Evolutionary conservation across 768 basidiomycete genomes (phyloP), one percentile per base, ranked within the genome.

Genomic region (Auricularia auricula-judae): DNA sequence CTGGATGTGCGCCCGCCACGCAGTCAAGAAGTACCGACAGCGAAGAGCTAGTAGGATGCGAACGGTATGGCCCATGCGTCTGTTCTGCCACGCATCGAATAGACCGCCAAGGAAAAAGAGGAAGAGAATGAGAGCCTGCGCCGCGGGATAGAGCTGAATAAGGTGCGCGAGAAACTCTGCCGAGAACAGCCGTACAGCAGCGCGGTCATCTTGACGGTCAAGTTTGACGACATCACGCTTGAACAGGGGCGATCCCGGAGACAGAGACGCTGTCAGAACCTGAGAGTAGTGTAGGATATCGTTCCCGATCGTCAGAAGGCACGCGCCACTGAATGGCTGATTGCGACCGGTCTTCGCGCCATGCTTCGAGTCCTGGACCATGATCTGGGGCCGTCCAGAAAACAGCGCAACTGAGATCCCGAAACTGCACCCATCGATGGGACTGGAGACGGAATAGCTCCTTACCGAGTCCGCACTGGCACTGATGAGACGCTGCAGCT

Each of bases 151-250:
- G 14, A 71, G 61, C 0, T 73, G 59, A 3, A 64, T 56, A 10
- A 74, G 34, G 16, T 63, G 75, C 10, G 73, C 36, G 1, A 81
- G 69, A 0, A 70, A 67, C 3, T 66, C 65, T 0, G 76, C 75
- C 3, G 76, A 79, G 64, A 81, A 79, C 0, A 81, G 66, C 0
- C 76, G 73, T 3, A 72, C 64, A 0, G 80, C 80, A 0, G 80
- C 80, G 65, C 70, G 72, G 66, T 82, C 78, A 68, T 81, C 81
- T 70, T 82, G 79, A 0, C 74, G 66, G 63, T 82, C 79, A 0
- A 79, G 35, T 59, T 75, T 75, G 21, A 76, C 74, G 1, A 81
- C 75, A 66, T 77, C 76, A 0, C 72, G 71, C 3, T 36, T 23
- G 63, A 71, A 75, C 0, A 77, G 63, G 1, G 76, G 73, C 11